Percentiles rank a stretch among this genome's conserved stretches.
Conservation (phyloP, 2,329 filamentous ascomycete genomes). For the Aureobasidium zeae region DNA sequence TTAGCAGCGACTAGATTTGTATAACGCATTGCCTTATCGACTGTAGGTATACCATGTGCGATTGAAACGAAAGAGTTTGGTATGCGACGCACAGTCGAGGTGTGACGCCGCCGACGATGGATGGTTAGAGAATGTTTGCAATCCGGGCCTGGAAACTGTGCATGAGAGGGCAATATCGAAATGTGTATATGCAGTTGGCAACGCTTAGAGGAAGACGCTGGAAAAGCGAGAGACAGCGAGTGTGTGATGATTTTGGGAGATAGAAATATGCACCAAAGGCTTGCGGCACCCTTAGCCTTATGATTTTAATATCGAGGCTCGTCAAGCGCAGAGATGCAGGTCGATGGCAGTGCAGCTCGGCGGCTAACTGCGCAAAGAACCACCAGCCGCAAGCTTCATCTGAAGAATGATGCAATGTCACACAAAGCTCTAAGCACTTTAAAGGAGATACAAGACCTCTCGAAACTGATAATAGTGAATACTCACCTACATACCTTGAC, state of each 20-base stretch:
- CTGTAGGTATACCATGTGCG: too few species aligned
- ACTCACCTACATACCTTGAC: too few species aligned
- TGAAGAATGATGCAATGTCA: background rate
- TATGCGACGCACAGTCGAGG: too few species aligned
- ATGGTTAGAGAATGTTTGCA: too few species aligned
- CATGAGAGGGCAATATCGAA: too few species aligned
- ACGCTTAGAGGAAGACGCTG: too few species aligned
- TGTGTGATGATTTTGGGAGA: background rate
- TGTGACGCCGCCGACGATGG: too few species aligned
- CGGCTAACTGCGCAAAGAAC: slow-evolving; percentile 1
- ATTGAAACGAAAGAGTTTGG: too few species aligned
- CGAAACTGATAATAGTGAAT: background rate
- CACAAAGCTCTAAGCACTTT: background rate
- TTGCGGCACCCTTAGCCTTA: background rate
- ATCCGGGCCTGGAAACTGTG: too few species aligned
- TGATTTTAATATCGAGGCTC: background rate
- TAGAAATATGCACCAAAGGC: background rate
- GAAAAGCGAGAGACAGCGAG: background rate
- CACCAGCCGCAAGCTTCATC: slow-evolving; percentile 1
- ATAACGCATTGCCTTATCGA: too few species aligned
- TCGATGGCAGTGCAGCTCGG: slow-evolving; percentile 11
- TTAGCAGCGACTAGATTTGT: background rate
- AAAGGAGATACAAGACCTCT: background rate
- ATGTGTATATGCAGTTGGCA: too few species aligned
- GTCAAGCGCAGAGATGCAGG: background rate